Conservation (phyloP, 306 rosid species). For the Cucumis hystrix region DNA sequence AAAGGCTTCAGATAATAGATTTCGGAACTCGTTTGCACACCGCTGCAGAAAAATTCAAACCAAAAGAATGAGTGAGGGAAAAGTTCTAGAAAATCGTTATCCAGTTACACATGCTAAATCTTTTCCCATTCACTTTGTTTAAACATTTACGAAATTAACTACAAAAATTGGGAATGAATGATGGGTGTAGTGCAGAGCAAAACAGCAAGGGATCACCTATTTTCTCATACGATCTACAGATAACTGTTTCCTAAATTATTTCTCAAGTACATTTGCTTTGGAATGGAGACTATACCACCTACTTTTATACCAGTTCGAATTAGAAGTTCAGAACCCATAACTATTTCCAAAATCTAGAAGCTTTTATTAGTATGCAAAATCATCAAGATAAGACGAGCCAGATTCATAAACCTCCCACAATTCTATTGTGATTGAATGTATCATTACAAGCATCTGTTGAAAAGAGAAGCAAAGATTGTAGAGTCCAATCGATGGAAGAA, state of each 20-base stretch:
- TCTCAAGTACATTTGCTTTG: neutral
- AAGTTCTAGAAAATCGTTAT: neutral
- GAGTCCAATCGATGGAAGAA: neutral
- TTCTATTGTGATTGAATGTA: neutral
- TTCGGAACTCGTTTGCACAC: slow-evolving; percentile 61
- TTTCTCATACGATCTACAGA: neutral
- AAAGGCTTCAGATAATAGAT: slow-evolving; percentile 54
- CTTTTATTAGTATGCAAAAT: neutral
- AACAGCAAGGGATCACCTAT: neutral
- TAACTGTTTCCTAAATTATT: neutral
- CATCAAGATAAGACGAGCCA: neutral
- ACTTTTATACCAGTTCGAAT: neutral
- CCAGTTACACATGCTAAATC: neutral
- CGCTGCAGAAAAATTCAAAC: slow-evolving; percentile 38
- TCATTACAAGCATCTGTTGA: neutral
- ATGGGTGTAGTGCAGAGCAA: neutral
- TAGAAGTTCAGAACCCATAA: neutral
- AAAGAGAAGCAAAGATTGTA: neutral
- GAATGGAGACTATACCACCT: neutral
- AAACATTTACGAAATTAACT: neutral
- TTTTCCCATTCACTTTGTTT: neutral
- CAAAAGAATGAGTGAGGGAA: neutral
- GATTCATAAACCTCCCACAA: neutral
- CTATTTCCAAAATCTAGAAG: neutral
- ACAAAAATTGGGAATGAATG: neutral